Evolutionary conservation across 163 green algal genomes (phyloP), one percentile per base, ranked within the genome.

Genomic region (Scenedesmus sp.): DNA sequence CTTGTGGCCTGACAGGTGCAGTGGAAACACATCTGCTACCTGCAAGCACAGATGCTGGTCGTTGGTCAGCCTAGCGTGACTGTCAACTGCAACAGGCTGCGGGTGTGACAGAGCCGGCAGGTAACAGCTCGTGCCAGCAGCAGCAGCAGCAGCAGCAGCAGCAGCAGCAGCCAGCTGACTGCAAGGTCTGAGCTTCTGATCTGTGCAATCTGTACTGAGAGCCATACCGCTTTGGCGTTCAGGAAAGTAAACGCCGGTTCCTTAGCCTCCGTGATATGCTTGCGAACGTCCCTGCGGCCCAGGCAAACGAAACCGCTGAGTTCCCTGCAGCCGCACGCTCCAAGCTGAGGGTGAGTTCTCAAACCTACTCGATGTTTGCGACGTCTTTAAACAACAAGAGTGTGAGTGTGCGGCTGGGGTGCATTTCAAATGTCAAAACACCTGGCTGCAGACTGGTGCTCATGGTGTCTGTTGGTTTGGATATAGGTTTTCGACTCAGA

Each of bases 371-470:
- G 51, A 72, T 81, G 72, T 97, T 97, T 24, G 70, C 81, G 5
- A 96, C 93, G 42, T 96, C 83, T 33, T 91, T 94, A 37, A 95
- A 95, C 12, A 97, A 86, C 49, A 92, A 79, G 4, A 96, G n/a
- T 1, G 86, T 83, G 1, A 97, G 76, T 26, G 65, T 76, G 30
- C 65, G 65, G 30, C 65, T 76, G 30, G 65, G 65, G 30, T 76
- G 65, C 40, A 30, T 76, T 30, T 76, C 65, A 76, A 76, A 76
- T 7, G 37, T 40, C 65, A 76, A 76, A 18, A 76, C 65, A 76
- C 30, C 65, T 76, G 65, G 65, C 65, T 76, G 65, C 30, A 30
- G 65, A 30, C 30, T 37, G 49, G 49, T 56, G 65, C 56, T 26
- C 56, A 68, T 68, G 56, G 18, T 56, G 46, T 10, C 10, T 10